phyloP scores from a whole-genome alignment of 257 asterid species.

The Salvia splendens region DNA sequence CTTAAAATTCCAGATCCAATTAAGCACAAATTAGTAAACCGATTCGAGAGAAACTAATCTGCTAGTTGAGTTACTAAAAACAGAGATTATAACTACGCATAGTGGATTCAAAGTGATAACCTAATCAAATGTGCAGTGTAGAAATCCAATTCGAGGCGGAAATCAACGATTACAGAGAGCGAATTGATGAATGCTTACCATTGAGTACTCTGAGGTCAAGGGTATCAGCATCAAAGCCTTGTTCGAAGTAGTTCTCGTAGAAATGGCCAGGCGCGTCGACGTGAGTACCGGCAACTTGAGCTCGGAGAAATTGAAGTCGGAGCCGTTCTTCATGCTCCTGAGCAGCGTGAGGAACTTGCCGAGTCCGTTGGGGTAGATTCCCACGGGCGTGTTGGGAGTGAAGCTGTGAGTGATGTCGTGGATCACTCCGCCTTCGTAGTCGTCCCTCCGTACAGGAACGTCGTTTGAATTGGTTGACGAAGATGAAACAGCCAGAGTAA shows the following conservation, averaged over 20 bases:
- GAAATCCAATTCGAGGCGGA: no score
- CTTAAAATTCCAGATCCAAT: neutral
- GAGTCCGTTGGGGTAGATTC: slow-evolving; percentile 54
- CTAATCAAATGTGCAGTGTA: no score
- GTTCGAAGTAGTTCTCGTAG: slow-evolving; percentile 60
- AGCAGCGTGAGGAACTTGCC: slow-evolving; percentile 56
- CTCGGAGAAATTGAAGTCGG: slow-evolving; percentile 78
- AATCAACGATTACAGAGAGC: no score
- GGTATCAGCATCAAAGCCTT: slow-evolving; percentile 74
- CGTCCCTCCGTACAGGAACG: slow-evolving; percentile 35
- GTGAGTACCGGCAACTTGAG: slow-evolving; percentile 71
- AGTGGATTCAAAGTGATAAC: no score
- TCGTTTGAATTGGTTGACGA: slow-evolving; percentile 38
- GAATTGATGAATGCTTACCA: slow-evolving; percentile 37
- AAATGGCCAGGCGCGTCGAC: slow-evolving; percentile 93
- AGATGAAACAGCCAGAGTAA: slow-evolving; percentile 25
- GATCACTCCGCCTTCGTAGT: slow-evolving; percentile 54
- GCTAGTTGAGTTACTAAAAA: no score
- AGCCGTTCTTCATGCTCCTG: slow-evolving; percentile 79
- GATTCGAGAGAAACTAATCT: no score
- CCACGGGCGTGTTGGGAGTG: slow-evolving; percentile 58
- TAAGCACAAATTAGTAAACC: neutral
- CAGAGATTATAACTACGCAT: no score
- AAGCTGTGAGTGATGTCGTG: slow-evolving; percentile 70
- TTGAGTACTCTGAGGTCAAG: slow-evolving; percentile 77